Base-by-base conservation (phyloP, 31 red algal species). In the Odonthalia washingtoniensis region DNA sequence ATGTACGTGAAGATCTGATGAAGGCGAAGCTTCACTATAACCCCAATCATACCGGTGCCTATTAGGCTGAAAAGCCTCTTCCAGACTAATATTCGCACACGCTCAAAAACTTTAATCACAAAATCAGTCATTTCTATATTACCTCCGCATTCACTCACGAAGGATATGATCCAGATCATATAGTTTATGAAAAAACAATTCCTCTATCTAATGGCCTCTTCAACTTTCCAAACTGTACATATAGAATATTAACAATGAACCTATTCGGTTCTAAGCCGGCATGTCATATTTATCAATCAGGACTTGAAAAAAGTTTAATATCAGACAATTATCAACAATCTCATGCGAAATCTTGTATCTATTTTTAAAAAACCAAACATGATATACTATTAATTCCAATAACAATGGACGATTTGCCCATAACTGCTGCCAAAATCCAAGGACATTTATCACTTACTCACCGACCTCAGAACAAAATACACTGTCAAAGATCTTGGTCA, bases 1-100 rank as follows among this genome's bases (percentile, higher is more conserved):
- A 67, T 2, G 17, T 87, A 40, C 27, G 70, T 74, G 83, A 45
- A 3, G 83, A 87, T 37, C 70, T 12, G 35, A 77, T 87, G 83
- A 74, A 35, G n/a, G n/a, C n/a, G n/a, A n/a, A n/a, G n/a, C n/a
- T n/a, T n/a, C n/a, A n/a, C n/a, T n/a, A n/a, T n/a, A 30, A 87
- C 34, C 41, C 70, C 14, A 52, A 87, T 44, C 52, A 1, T 38
- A 77, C 83, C 3, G 24, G 69, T 4, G 68, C 68, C 2, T 49
- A 87, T 64, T 35, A 44, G 4, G 49, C 80, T 18, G 3, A 84
- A 12, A 84, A 70, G 62, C n/a, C 36, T n/a, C n/a, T n/a, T n/a
- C n/a, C n/a, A 40, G 60, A 3, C 35, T 72, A 2, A 5, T 67
- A 14, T 46, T 84, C 0, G 65, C 65, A 5, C 36, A 67, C 3